Evolutionary conservation across 208 protist genomes (phyloP).

Genomic region (Trypanosoma cruzi): DNA sequence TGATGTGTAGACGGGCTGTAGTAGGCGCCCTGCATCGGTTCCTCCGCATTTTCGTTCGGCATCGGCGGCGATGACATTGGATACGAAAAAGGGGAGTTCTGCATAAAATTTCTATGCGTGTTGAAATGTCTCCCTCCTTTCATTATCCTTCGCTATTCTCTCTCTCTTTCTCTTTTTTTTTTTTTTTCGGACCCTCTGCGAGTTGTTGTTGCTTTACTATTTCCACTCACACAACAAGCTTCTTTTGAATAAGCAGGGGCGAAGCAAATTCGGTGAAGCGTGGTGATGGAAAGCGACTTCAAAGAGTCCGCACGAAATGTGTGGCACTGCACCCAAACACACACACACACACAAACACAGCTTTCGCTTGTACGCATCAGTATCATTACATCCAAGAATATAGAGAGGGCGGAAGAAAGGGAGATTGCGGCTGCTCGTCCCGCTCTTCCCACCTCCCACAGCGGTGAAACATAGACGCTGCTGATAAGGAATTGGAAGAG

Average conservation of each 20-base stretch:
- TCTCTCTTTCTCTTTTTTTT: not conserved
- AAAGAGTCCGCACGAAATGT: not conserved
- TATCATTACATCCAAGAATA: not conserved
- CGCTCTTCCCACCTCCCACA: not conserved
- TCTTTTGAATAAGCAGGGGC: not conserved
- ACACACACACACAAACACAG: not conserved
- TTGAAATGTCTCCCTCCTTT: not conserved
- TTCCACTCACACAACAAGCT: not conserved
- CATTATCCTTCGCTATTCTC: not conserved
- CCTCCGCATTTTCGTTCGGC: not conserved
- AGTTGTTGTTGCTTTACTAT: not conserved
- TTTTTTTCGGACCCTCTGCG: too few species aligned
- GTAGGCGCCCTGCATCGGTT: slow-evolving; percentile 1
- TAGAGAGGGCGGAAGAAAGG: not conserved
- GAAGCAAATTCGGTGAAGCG: not conserved
- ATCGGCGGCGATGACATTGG: not conserved
- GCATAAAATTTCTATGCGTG: not conserved
- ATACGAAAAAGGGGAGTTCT: not conserved
- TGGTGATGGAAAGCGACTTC: not conserved
- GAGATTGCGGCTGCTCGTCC: not conserved
- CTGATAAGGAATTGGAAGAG: not conserved
- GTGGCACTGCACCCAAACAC: not conserved
- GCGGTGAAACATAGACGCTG: not conserved
- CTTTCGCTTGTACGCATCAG: not conserved
- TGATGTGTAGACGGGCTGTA: slow-evolving; percentile 1